Evolutionary conservation across 768 basidiomycete species (phyloP).

Genomic region (Boletus patriciae): DNA sequence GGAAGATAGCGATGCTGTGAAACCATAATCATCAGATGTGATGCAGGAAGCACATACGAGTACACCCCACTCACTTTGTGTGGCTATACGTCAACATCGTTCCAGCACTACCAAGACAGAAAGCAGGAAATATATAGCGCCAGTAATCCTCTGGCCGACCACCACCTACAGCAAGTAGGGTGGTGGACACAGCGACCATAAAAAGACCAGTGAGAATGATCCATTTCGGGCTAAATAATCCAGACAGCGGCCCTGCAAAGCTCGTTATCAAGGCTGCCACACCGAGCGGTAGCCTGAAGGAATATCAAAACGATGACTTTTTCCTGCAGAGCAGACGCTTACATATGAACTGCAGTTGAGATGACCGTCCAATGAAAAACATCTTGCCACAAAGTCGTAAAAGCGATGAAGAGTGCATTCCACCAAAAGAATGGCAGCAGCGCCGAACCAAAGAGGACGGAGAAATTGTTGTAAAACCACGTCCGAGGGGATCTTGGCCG

Average conservation of each 20-base stretch:
- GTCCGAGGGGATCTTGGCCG: slow-evolving; percentile 39
- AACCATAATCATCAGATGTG: not conserved
- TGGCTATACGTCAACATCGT: slow-evolving; percentile 46
- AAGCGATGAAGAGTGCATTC: slow-evolving; percentile 34
- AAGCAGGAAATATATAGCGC: slow-evolving; percentile 49
- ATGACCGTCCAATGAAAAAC: slow-evolving; percentile 44
- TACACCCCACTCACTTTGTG: slow-evolving; percentile 41
- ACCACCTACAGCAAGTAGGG: slow-evolving; percentile 44
- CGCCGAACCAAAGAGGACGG: slow-evolving; percentile 38
- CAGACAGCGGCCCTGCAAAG: slow-evolving; percentile 41
- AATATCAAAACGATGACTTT: slow-evolving; percentile 1
- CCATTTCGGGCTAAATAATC: slow-evolving; percentile 42
- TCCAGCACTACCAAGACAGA: slow-evolving; percentile 48
- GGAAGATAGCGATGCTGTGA: slow-evolving; percentile 50
- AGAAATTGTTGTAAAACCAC: slow-evolving; percentile 45
- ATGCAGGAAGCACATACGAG: not conserved
- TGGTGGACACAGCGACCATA: slow-evolving; percentile 39
- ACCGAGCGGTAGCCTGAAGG: slow-evolving; percentile 43
- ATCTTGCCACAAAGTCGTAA: slow-evolving; percentile 42
- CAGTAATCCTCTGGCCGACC: slow-evolving; percentile 45
- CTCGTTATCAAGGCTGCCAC: slow-evolving; percentile 37
- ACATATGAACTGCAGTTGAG: slow-evolving; percentile 42
- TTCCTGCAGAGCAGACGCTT: slow-evolving; percentile 6
- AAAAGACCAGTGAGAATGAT: slow-evolving; percentile 44
- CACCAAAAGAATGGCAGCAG: slow-evolving; percentile 46